Evolutionary conservation across 495 filamentous ascomycete genomes (phyloP), one percentile per base, ranked within the genome.

Genomic region (Aspergillus leporis): DNA sequence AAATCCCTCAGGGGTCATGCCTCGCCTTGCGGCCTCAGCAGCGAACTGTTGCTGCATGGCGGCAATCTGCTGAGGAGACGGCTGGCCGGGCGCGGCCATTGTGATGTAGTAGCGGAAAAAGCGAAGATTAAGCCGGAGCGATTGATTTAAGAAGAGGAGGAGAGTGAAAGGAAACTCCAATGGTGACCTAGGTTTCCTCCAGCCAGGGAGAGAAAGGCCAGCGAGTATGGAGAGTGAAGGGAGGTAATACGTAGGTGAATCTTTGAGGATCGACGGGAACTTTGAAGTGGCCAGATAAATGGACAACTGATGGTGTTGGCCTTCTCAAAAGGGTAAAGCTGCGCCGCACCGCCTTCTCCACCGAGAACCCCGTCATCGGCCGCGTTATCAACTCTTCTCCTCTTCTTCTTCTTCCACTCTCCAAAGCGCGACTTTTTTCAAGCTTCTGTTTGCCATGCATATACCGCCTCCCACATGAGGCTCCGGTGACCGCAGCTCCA

Each of bases 41-140:
- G 88, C 89, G 61, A 96, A 78, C 74, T 94, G 90, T 67, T 87
- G 84, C 70, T 95, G 91, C 84, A 96, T 93, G 21, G 79, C 79
- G 25, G 82, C 83, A 59, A 97, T 87, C 77, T 96, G 91, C 76
- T 96, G 87, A 58, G 91, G 91, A 22, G 85, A 80, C n/a, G 90
- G 90, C 77, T 87, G 86, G 66, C 85, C 85, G 45, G 80, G 77
- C 30, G 72, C 63, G 25, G 78, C 74, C 81, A 83, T 83, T 38
- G 40, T 74, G 64, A 60, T 43, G 52, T 53, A 41, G 16, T 41
- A 6, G 3, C 21, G 55, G 43, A 40, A 53, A 56, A 46, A 46
- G 30, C 47, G 56, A 41, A 40, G 21, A 18, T 52, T 12, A 32
- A 55, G 18, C 18, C 10, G 28, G 13, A 40, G 16, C 48, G 30